Evolutionary conservation across 306 rosid genomes (phyloP), one percentile per base, ranked within the genome.

Genomic region (Hippophae rhamnoides): DNA sequence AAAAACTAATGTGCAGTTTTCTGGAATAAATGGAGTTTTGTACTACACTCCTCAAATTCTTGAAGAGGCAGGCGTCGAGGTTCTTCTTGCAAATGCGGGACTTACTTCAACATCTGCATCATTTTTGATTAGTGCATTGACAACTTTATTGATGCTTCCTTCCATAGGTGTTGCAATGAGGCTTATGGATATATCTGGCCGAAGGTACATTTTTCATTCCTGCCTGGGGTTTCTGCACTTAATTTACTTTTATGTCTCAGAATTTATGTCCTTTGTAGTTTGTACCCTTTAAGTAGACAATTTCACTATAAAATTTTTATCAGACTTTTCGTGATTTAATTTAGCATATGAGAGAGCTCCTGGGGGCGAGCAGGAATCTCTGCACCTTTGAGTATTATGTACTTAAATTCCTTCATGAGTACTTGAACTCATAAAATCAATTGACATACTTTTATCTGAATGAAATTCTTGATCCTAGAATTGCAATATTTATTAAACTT

Each of bases 111-210:
- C 71, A 6, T 84, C 89, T 65, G 63, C 80, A 43, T 79, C 95
- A 52, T 73, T 87, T 47, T 82, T 84, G 7, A 61, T 82, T 13
- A 84, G 75, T 63, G 48, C 69, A 56, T 54, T 87, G 5, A 79
- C 80, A 23, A 71, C 95, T 9, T 73, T 87, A 47, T 77, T 81
- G 38, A 87, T 84, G 95, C 92, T 87, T 76, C 95, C 95, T 49
- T 84, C 86, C 73, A 75, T 84, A 69, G 89, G 71, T 41, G 41
- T 79, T 62, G 51, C 92, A 12, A 75, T 87, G 71, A 69, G 75
- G 68, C 81, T 84, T 50, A 84, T 87, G 92, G 95, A 87, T 54
- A 64, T 78, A 52, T 27, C 86, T 57, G 92, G 92, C 69, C 73
- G 95, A 64, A 87, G 95, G 95, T 87, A 80, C 52, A 63, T 18